A percentile compares a stretch with the other conserved stretches of the same genome.
Conservation (phyloP, 257 asterid species). For the Cinchona pubescens region DNA sequence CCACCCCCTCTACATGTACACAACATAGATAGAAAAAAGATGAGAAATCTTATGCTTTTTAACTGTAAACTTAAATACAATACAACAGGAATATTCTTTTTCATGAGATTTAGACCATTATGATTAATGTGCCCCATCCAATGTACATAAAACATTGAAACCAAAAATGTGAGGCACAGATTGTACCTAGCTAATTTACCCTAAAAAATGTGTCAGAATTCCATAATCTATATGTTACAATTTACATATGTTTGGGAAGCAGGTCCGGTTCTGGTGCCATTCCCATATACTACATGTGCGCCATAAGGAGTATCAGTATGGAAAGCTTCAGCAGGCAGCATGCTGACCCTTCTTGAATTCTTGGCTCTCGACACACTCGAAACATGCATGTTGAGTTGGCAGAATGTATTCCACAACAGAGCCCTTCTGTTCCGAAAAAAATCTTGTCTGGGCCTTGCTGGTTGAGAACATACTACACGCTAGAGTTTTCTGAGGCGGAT, state of each 20-base stretch:
- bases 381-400: slow-evolving; percentile 6
- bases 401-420: slow-evolving; percentile 30
- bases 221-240: slow-evolving; percentile 24
- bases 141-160: slow-evolving; percentile 27
- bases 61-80: slow-evolving; percentile 13
- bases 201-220: slow-evolving; percentile 20
- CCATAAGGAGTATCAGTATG: slow-evolving; percentile 15
- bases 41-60: neutral
- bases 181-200: slow-evolving; percentile 28
- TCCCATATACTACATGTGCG: slow-evolving; percentile 38
- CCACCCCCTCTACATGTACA: neutral
- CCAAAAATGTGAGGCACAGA: slow-evolving; percentile 38
- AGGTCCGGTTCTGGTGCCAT: slow-evolving; percentile 22
- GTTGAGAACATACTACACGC: slow-evolving; percentile 47
- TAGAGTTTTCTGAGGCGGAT: slow-evolving; percentile 36
- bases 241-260: slow-evolving; percentile 30
- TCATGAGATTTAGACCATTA: slow-evolving; percentile 14
- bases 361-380: slow-evolving; percentile 11
- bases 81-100: slow-evolving; percentile 14
- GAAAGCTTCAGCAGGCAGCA: slow-evolving; percentile 16
- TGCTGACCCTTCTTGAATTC: neutral
- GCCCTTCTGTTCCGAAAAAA: slow-evolving; percentile 42
- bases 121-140: slow-evolving; percentile 33
- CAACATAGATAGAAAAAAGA: neutral
- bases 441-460: slow-evolving; percentile 44